Evolutionary conservation across 1,139 yeast genomes (phyloP).

Genomic region (Candida tetrigidarum): DNA sequence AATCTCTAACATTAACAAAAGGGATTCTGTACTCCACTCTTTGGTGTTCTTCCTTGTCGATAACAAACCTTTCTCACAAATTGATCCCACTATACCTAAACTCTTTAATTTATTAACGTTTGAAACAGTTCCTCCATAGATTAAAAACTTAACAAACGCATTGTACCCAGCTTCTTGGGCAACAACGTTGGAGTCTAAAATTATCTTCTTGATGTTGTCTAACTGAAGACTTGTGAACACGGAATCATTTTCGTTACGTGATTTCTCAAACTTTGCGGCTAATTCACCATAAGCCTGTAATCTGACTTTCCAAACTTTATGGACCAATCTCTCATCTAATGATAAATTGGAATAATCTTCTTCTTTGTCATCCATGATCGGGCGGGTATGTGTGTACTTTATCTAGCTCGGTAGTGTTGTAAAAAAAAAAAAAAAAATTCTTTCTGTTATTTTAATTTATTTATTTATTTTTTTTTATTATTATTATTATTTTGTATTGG

Average conservation of each 20-base stretch:
- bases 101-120: slow-evolving; percentile 39
- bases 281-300: slow-evolving; percentile 78
- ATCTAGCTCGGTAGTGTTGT: too few relatives aligned
- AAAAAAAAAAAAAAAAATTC: neutral
- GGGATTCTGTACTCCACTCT: slow-evolving; percentile 62
- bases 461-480: too few relatives aligned
- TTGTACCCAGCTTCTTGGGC: slow-evolving; percentile 86
- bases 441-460: neutral
- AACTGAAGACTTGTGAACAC: slow-evolving; percentile 48
- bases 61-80: slow-evolving; percentile 81
- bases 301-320: slow-evolving; percentile 93
- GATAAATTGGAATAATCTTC: slow-evolving; percentile 68
- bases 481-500: too few relatives aligned
- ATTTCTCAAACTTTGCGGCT: slow-evolving; percentile 52
- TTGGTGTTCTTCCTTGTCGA: slow-evolving; percentile 81
- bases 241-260: slow-evolving; percentile 59
- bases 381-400: too few relatives aligned
- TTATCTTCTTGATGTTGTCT: slow-evolving; percentile 57
- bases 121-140: slow-evolving; percentile 55
- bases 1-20: slow-evolving; percentile 66
- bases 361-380: slow-evolving; percentile 44
- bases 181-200: slow-evolving; percentile 83
- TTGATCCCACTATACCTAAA: slow-evolving; percentile 52
- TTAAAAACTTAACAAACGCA: slow-evolving; percentile 59
- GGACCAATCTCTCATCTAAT: slow-evolving; percentile 65